These are phyloP conservation scores for Streptanthus diversifolius DNA, from an alignment of 345 rosid species.

Conservation along the genomic window DNA sequence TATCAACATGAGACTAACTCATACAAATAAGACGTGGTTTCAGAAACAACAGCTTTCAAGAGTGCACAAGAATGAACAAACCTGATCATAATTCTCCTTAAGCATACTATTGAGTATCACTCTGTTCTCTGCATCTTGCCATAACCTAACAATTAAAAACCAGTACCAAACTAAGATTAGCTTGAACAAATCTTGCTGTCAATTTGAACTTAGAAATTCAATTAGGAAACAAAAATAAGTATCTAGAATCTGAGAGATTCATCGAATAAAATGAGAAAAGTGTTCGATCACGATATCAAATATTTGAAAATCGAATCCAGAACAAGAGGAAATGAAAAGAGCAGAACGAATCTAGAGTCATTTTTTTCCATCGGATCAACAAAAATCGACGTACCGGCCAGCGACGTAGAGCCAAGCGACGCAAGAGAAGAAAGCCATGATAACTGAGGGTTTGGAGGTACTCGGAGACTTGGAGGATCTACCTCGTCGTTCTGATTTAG, in stretches of 20 bases:
- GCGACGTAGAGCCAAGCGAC: conserved; percentile 97
- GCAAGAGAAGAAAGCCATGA: conserved; percentile 84
- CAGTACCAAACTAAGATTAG: background rate
- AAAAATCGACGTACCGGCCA: conserved; percentile 54
- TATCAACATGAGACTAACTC: background rate
- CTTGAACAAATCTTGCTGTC: background rate
- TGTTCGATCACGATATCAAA: background rate
- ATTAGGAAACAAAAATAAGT: no score
- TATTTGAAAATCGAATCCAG: background rate
- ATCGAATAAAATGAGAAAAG: background rate
- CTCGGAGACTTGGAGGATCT: conserved; percentile 62
- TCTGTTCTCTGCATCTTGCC: conserved; percentile 97
- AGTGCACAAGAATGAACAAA: conserved; percentile 25
- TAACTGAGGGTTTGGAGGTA: conserved; percentile 62
- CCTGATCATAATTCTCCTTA: conserved; percentile 69
- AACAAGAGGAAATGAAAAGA: no score
- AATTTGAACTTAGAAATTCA: no score
- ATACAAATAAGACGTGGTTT: background rate
- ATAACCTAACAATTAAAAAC: conserved; percentile 52
- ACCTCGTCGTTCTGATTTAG: conserved; percentile 63
- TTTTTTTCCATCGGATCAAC: background rate
- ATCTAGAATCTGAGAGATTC: background rate
- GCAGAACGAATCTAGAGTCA: conserved; percentile 5
- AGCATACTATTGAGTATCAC: conserved; percentile 59
- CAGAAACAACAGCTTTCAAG: background rate